Evolutionary conservation across 768 basidiomycete species (phyloP).

Genomic region (Xerocomus spinulosus): DNA sequence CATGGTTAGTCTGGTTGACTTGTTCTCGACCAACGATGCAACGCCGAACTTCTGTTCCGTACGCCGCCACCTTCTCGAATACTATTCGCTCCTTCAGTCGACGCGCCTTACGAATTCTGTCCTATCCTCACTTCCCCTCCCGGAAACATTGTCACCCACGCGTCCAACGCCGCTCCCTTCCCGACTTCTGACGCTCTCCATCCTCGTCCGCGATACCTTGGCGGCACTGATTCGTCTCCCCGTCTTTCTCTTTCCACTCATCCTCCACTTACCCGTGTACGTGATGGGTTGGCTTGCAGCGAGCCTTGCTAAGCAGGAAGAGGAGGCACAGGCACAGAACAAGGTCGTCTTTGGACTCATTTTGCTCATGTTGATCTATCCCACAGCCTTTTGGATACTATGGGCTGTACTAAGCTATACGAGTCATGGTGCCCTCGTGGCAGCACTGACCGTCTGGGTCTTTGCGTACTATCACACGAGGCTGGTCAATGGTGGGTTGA

Average conservation of each 20-base stretch:
- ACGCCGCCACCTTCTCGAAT: constrained; percentile 72
- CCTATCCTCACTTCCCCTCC: constrained; percentile 79
- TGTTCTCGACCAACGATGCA: constrained; percentile 69
- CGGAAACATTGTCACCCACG: constrained; percentile 76
- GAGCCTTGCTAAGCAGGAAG: constrained; percentile 72
- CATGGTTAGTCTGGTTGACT: constrained; percentile 70
- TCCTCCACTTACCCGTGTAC: constrained; percentile 84
- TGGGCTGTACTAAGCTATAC: constrained; percentile 84
- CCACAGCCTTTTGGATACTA: constrained; percentile 74
- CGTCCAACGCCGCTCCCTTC: constrained; percentile 69
- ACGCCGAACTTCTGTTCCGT: constrained; percentile 56
- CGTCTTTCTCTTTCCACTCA: constrained; percentile 82
- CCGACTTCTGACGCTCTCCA: constrained; percentile 71
- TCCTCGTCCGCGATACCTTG: constrained; percentile 77
- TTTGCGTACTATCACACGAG: constrained; percentile 83
- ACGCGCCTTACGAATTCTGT: constrained; percentile 83
- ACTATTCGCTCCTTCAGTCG: constrained; percentile 81
- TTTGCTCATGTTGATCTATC: constrained; percentile 70
- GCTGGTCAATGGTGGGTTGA: constrained; percentile 73
- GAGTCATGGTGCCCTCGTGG: constrained; percentile 65
- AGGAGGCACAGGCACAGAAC: constrained; percentile 96
- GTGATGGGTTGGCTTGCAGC: constrained; percentile 74
- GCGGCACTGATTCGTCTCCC: constrained; percentile 70
- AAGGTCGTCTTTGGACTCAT: constrained; percentile 88
- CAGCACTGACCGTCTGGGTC: constrained; percentile 64